Evolutionary conservation across 352 stramenopile species (phyloP), one percentile per base, ranked within the genome.

Genomic region (Globisporangium takayamanum): DNA sequence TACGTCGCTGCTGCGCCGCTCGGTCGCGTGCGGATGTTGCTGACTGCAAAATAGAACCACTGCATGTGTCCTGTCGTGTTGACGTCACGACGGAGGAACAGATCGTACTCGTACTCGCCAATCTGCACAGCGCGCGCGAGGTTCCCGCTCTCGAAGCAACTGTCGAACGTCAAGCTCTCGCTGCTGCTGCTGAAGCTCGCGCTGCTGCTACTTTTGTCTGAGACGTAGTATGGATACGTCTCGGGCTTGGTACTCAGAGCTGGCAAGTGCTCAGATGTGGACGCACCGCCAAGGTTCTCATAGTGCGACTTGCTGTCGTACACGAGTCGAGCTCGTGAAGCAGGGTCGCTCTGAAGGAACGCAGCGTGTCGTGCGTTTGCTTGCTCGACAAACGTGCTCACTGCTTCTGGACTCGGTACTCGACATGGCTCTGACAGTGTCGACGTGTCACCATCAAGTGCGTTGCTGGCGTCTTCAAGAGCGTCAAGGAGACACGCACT

Each of bases 41-140:
- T 83, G n/a, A 98, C 68, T 2, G 76, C 77, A 65, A 98, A 98
- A 61, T 98, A 98, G 56, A 98, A 98, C 94, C 94, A 98, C 69
- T 98, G 88, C 64, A 78, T 95, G 54, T 96, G 78, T 0, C 85
- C 77, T 0, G 53, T 68, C 14, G 85, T 96, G 64, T 97, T 85
- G 28, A 95, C 59, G 66, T 98, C 94, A 0, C 74, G 64, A 4
- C 89, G 74, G 15, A 98, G 55, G 11, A 97, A 72, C 11, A 98
- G 72, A 42, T 98, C 93, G 64, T 98, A 98, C 52, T 97, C 86
- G 36, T 59, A 76, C 25, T 84, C 65, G 2, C 85, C 93, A 11
- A 93, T 78, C 48, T 93, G 88, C 57, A 96, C 81, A 11, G 78
- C 85, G 2, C 72, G 67, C n/a, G 86, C 74, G 14, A 98, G 72